Percentiles rank a stretch among this genome's conserved stretches.
Conservation (phyloP, 805 yeast species). For the Ogataea siamensis region DNA sequence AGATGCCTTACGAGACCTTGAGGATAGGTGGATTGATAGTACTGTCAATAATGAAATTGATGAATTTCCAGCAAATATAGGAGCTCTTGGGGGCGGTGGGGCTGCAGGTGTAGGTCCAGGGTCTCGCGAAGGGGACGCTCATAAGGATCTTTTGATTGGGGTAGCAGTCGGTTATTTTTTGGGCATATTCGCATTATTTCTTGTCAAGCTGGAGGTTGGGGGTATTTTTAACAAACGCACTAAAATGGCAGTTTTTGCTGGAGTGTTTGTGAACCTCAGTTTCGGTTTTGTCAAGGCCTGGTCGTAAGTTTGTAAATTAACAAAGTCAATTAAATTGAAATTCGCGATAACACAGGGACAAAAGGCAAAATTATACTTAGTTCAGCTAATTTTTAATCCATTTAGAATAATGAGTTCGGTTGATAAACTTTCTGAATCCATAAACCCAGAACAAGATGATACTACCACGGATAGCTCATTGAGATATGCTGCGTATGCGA, state of each 20-base stretch:
- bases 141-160: slow-evolving; percentile 69
- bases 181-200: slow-evolving; percentile 68
- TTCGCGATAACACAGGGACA: slow-evolving; percentile 4
- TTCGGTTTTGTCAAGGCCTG: slow-evolving; percentile 59
- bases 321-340: too few species aligned
- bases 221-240: slow-evolving; percentile 59
- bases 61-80: slow-evolving; percentile 40
- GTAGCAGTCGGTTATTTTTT: slow-evolving; percentile 69
- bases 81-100: slow-evolving; percentile 11
- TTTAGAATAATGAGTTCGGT: slow-evolving; percentile 1
- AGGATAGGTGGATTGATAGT: slow-evolving; percentile 86
- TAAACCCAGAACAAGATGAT: slow-evolving; percentile 10
- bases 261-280: slow-evolving; percentile 64
- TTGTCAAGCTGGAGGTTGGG: slow-evolving; percentile 54
- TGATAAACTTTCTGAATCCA: slow-evolving; percentile 8
- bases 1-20: slow-evolving; percentile 62
- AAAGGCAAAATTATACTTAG: neutral
- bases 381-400: neutral
- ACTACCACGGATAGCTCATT: slow-evolving; percentile 33
- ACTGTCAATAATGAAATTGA: slow-evolving; percentile 57
- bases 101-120: slow-evolving; percentile 30
- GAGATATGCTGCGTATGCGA: slow-evolving; percentile 83
- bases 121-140: slow-evolving; percentile 36
- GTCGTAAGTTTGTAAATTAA: slow-evolving; percentile 21
- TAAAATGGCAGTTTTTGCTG: slow-evolving; percentile 69